phyloP scores from a whole-genome alignment of 2,329 filamentous ascomycete genomes.

The Colletotrichum brevisporum region DNA sequence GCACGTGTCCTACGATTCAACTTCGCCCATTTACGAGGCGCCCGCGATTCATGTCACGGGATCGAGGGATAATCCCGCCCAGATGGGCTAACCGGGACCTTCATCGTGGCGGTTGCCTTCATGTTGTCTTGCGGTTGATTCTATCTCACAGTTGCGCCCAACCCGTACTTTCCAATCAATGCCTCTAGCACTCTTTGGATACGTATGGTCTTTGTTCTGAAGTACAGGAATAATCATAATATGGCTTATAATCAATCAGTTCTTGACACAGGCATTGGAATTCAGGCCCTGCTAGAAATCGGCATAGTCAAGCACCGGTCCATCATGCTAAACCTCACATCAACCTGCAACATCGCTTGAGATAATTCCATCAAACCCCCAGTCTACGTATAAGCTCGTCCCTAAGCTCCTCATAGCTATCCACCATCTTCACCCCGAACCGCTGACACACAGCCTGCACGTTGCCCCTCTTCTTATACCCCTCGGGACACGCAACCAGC shows the following conservation, averaged over 20 bases:
- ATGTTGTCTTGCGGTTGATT: too few relatives aligned
- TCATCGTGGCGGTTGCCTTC: too few relatives aligned
- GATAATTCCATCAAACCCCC: background rate
- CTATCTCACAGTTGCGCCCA: too few relatives aligned
- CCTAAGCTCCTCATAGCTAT: constrained; percentile 57
- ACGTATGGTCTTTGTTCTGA: too few relatives aligned
- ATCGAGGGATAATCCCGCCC: background rate
- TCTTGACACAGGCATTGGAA: too few relatives aligned
- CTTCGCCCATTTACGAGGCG: background rate
- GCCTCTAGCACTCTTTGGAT: too few relatives aligned
- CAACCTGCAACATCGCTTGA: background rate
- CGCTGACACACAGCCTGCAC: constrained; percentile 69
- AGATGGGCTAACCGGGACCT: background rate
- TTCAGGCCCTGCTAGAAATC: too few relatives aligned
- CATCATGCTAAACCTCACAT: background rate
- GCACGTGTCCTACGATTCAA: too few relatives aligned
- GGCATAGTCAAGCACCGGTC: background rate
- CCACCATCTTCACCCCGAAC: constrained; percentile 60
- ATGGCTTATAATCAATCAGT: too few relatives aligned
- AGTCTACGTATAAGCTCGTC: constrained; percentile 52
- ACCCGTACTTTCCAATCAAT: too few relatives aligned
- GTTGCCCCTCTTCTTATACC: constrained; percentile 72
- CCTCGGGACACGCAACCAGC: constrained; percentile 66
- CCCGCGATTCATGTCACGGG: background rate
- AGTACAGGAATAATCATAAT: too few relatives aligned